Evolutionary conservation across 163 green algal genomes (phyloP).

Genomic region (Trebouxia gelatinosa): DNA sequence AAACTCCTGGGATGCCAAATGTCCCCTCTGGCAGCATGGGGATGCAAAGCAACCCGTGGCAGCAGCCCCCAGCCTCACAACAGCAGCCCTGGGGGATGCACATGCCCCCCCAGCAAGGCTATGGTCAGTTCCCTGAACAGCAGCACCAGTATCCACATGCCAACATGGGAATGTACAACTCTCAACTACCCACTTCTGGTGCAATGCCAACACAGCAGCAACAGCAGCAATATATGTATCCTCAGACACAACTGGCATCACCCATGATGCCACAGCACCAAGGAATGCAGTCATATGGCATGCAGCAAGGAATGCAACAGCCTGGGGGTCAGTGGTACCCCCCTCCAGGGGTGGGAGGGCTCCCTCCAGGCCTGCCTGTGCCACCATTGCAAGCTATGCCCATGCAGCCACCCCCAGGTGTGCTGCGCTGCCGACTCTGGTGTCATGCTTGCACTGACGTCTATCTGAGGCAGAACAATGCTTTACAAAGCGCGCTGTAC

Average conservation of each 20-base stretch:
- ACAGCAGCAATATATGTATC: constrained; percentile 31
- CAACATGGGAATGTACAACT: background rate
- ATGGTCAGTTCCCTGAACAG: background rate
- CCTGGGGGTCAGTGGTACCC: background rate
- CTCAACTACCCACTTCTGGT: background rate
- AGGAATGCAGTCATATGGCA: background rate
- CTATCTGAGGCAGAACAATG: no score
- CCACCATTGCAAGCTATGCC: background rate
- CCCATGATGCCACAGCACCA: background rate
- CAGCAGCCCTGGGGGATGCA: constrained; percentile 34
- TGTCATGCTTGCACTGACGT: no score
- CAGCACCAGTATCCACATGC: background rate
- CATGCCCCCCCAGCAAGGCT: constrained; percentile 3
- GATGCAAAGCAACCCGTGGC: background rate
- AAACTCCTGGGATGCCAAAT: constrained; percentile 1
- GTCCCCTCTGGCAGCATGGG: constrained; percentile 1
- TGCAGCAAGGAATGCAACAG: background rate
- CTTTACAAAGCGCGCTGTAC: no score
- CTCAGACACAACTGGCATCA: constrained; percentile 6
- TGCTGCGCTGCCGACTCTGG: background rate
- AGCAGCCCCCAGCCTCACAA: background rate
- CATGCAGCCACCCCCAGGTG: background rate
- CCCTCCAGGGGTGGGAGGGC: background rate
- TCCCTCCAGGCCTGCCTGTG: background rate
- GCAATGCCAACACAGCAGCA: constrained; percentile 18